Percentiles rank a stretch among this genome's conserved stretches.
These are phyloP conservation scores for Quercus lobata DNA, from an alignment of 331 rosid species.

Conservation along the genomic window DNA sequence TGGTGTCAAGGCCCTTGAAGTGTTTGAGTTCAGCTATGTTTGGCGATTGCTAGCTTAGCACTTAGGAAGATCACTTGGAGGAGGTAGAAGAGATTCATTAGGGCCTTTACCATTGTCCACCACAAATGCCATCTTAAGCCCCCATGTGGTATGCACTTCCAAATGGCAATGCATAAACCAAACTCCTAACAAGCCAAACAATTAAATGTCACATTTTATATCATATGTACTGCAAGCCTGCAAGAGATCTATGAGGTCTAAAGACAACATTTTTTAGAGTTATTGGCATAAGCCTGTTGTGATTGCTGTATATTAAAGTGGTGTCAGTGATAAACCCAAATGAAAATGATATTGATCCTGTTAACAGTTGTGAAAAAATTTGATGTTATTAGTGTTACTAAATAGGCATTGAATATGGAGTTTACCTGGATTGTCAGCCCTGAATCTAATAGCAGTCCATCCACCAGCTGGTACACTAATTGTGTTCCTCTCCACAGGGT, in stretches of 20 bases:
- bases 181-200: conserved; percentile 29
- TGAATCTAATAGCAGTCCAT: conserved; percentile 75
- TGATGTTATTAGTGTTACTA: no score
- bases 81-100: conserved; percentile 35
- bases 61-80: conserved; percentile 54
- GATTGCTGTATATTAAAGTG: no score
- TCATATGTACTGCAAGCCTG: no score
- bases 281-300: no score
- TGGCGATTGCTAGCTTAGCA: conserved; percentile 27
- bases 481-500: conserved; percentile 86
- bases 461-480: conserved; percentile 74
- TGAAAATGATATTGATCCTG: no score
- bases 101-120: conserved; percentile 54
- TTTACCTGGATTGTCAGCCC: conserved; percentile 87
- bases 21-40: background rate
- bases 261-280: no score
- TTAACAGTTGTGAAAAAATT: no score
- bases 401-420: background rate
- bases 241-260: no score
- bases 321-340: no score
- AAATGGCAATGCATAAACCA: conserved; percentile 59
- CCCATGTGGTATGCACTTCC: conserved; percentile 56
- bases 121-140: conserved; percentile 53
- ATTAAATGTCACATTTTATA: background rate
- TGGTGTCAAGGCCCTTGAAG: background rate